Conservation (phyloP, 805 yeast genomes). For the Wickerhamiella domercqiae region DNA sequence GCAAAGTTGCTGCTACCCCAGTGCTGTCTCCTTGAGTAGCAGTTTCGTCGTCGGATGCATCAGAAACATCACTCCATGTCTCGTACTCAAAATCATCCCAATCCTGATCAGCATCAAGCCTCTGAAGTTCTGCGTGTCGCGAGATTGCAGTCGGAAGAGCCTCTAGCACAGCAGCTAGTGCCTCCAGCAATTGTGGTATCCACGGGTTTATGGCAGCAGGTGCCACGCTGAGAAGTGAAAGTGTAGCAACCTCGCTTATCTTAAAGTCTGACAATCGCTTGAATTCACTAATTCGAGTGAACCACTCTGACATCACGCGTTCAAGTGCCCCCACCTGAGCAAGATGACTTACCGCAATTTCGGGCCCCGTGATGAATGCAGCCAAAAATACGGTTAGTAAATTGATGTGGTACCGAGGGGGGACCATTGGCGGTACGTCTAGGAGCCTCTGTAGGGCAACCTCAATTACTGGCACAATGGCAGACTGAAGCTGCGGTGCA, state of each 20-base stretch:
- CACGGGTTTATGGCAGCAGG: slow-evolving; percentile 24
- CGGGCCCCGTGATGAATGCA: slow-evolving; percentile 46
- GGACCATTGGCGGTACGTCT: slow-evolving; percentile 9
- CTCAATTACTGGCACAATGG: slow-evolving; percentile 8
- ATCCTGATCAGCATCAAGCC: slow-evolving; percentile 25
- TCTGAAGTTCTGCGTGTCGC: slow-evolving; percentile 46
- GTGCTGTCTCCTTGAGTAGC: slow-evolving; percentile 16
- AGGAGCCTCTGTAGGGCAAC: no score
- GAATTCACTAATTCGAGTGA: slow-evolving; percentile 37
- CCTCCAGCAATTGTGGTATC: slow-evolving; percentile 33
- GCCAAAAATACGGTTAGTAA: slow-evolving; percentile 50
- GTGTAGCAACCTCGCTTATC: slow-evolving; percentile 50
- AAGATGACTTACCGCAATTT: slow-evolving; percentile 35
- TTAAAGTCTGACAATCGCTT: slow-evolving; percentile 71
- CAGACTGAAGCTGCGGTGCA: slow-evolving; percentile 14
- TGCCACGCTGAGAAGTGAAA: slow-evolving; percentile 32
- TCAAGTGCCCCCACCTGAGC: slow-evolving; percentile 31
- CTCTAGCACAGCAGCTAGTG: slow-evolving; percentile 37
- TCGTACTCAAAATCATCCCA: slow-evolving; percentile 25
- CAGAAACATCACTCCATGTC: slow-evolving; percentile 23
- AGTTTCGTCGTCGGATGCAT: slow-evolving; percentile 19
- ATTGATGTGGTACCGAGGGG: slow-evolving; percentile 31
- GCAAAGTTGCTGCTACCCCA: slow-evolving; percentile 1
- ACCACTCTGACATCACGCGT: slow-evolving; percentile 52
- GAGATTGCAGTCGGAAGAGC: slow-evolving; percentile 60